phyloP scores from a whole-genome alignment of 768 basidiomycete genomes.

The Fomitopsis serialis region DNA sequence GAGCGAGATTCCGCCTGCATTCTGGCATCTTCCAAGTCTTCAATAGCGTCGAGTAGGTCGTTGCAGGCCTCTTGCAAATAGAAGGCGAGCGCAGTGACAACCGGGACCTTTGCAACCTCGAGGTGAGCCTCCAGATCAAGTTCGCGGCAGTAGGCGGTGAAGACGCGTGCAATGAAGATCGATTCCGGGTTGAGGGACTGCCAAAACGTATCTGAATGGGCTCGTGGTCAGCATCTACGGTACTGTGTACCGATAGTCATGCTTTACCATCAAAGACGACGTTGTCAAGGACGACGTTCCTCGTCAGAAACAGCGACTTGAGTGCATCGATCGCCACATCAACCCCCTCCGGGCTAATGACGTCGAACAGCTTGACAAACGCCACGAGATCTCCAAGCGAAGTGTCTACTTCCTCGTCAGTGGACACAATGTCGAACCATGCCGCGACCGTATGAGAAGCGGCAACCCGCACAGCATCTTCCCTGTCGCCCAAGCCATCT shows the following conservation, averaged over 20 bases:
- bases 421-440: slow-evolving; percentile 37
- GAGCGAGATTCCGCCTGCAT: background rate
- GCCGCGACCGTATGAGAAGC: slow-evolving; percentile 36
- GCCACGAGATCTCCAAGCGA: slow-evolving; percentile 16
- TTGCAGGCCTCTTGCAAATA: slow-evolving; percentile 40
- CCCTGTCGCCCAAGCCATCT: slow-evolving; percentile 43
- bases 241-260: too few species aligned
- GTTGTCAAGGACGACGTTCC: slow-evolving; percentile 32
- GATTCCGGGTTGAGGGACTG: slow-evolving; percentile 34
- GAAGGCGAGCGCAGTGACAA: slow-evolving; percentile 40
- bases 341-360: slow-evolving; percentile 17
- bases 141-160: slow-evolving; percentile 35
- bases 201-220: slow-evolving; percentile 44
- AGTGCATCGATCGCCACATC: slow-evolving; percentile 35
- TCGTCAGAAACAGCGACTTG: slow-evolving; percentile 34
- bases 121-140: slow-evolving; percentile 32
- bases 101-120: slow-evolving; percentile 35
- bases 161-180: slow-evolving; percentile 40
- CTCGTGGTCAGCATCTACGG: too few species aligned
- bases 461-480: slow-evolving; percentile 36
- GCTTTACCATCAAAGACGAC: slow-evolving; percentile 35
- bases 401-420: slow-evolving; percentile 11
- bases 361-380: slow-evolving; percentile 27
- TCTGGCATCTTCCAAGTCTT: slow-evolving; percentile 24
- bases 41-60: slow-evolving; percentile 28